A percentile compares a stretch with the other conserved stretches of the same genome.
Evolutionary conservation across 2,329 filamentous ascomycete genomes (phyloP).

Genomic region (Cladosporium sp.): DNA sequence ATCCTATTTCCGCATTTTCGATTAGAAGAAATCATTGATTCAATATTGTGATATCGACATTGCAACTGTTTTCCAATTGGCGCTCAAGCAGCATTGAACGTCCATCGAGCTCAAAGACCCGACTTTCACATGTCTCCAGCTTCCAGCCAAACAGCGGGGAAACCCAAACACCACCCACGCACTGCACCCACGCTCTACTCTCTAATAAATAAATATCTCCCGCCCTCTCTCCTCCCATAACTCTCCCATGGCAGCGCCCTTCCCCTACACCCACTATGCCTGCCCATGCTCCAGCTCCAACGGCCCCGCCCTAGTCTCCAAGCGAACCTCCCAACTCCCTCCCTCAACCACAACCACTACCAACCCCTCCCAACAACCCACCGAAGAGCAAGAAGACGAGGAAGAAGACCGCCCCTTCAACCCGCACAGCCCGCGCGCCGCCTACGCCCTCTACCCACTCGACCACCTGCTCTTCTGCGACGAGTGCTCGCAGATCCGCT

Average conservation of each 20-base stretch:
- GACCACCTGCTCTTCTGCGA: conserved; percentile 96
- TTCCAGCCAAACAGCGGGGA: no score
- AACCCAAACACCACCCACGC: background rate
- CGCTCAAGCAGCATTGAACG: no score
- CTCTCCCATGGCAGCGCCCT: conserved; percentile 6
- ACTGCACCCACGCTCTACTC: background rate
- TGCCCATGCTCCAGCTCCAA: conserved; percentile 57
- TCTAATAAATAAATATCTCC: background rate
- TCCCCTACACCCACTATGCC: conserved; percentile 62
- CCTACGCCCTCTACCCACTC: conserved; percentile 88
- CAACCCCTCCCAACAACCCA: conserved; percentile 22
- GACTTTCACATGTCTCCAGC: no score
- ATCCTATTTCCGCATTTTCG: no score
- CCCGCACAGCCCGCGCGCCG: conserved; percentile 76
- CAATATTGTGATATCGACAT: no score
- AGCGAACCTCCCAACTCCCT: conserved; percentile 27
- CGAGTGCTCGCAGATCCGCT: conserved; percentile 94
- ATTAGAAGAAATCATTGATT: no score
- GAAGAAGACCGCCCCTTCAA: conserved; percentile 81
- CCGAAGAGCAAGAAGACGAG: conserved; percentile 45
- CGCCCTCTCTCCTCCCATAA: background rate
- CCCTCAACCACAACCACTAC: conserved; percentile 27
- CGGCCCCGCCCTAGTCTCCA: conserved; percentile 29
- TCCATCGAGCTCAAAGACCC: no score
- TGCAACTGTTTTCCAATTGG: no score